Conservation (phyloP, 352 stramenopile species). For the Phytophthora ramorum region DNA sequence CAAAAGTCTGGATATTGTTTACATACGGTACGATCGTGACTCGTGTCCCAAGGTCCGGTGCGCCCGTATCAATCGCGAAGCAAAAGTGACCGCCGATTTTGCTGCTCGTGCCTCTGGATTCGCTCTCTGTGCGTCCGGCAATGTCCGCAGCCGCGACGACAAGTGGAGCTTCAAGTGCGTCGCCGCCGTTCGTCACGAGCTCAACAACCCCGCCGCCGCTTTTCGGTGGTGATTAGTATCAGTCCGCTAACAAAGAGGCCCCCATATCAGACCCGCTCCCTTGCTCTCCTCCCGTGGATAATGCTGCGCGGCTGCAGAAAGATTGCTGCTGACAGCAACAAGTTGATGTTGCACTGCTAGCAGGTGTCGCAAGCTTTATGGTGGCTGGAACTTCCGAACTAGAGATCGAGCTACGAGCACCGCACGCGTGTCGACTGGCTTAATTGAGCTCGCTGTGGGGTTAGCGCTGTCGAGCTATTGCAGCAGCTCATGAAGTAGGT, state of each 20-base stretch:
- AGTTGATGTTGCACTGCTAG: not conserved
- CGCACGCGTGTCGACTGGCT: not conserved
- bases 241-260: not conserved
- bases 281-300: not conserved
- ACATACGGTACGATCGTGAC: not conserved
- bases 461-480: not conserved
- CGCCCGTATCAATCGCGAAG: not conserved
- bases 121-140: not conserved
- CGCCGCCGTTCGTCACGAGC: not conserved
- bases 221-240: not conserved
- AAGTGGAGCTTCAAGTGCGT: not conserved
- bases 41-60: not conserved
- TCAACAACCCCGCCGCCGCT: not conserved
- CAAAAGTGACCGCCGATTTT: not conserved
- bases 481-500: too few relatives aligned
- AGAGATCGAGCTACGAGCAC: not conserved
- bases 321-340: not conserved
- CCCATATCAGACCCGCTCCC: not conserved
- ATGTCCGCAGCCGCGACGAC: not conserved
- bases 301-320: not conserved
- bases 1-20: not conserved
- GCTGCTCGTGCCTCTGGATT: not conserved
- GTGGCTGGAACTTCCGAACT: not conserved
- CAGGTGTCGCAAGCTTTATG: slow-evolving; percentile 1
- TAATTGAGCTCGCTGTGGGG: not conserved